Evolutionary conservation across 208 protist species (phyloP), one percentile per base, ranked within the genome.

Genomic region (Acanthamoeba culbertsoni): DNA sequence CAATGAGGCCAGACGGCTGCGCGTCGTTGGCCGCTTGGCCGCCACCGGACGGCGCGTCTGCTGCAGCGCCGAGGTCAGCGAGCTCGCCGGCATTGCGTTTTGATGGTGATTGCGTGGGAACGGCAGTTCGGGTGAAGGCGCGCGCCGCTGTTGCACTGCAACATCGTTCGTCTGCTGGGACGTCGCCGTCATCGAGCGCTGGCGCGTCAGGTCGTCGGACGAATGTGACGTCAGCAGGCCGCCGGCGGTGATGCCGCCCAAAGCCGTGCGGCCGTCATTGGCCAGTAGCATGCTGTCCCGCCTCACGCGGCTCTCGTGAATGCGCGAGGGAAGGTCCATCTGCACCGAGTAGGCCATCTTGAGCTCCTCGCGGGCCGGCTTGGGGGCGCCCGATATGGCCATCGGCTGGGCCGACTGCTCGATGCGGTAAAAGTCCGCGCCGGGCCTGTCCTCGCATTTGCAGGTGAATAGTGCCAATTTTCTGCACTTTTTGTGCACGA

Each of bases 401-500:
- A 75, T 31, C 31, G 63, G 63, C 6, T 75, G 37, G 63, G 31
- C 31, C 0, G 73, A 10, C 42, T 0, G 23, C 4, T 84, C 73
- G 73, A 84, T 84, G 43, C 18, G n/a, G 45, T 55, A 55, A 20
- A 62, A 90, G 28, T 90, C 55, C 12, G n/a, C 4, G 14, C 37
- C 55, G 16, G 82, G 82, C 3, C 28, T 46, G 53, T 51, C 51
- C 31, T 90, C 82, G 57, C 82, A 90, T 7, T 71, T 63, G 31
- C 40, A 71, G 5, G 82, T 71, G 57, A 90, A 90, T 8, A 90
- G 55, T 4, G 82, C 82, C 8, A 71, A 43, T 35, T 90, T 62
- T 16, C 82, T 63, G 57, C 82, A 90, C 42, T 90, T 90, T 18
- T 90, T 90, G 51, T 90, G 82, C 33, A 68, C 82, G 1, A 48